phyloP scores from a whole-genome alignment of 371 early-diverging fungal species.

The Conidiobolus incongruus region DNA sequence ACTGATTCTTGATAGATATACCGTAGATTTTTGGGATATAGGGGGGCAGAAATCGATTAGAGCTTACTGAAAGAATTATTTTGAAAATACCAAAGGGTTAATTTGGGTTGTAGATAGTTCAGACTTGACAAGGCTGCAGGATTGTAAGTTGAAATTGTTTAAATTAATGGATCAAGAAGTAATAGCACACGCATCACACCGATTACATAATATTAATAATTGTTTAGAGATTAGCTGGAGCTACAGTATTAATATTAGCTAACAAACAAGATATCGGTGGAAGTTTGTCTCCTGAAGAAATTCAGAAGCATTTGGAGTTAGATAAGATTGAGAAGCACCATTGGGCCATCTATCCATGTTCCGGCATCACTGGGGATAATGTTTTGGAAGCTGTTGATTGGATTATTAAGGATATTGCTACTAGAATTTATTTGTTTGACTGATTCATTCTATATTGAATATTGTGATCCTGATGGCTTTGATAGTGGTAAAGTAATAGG shows the following conservation, averaged over 20 bases:
- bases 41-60: conserved; percentile 96
- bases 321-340: conserved; percentile 64
- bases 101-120: conserved; percentile 97
- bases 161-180: conserved; percentile 71
- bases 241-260: conserved; percentile 78
- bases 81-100: conserved; percentile 95
- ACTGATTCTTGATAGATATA: conserved; percentile 19
- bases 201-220: not conserved
- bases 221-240: conserved; percentile 60
- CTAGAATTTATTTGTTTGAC: conserved; percentile 54
- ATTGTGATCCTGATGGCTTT: no score
- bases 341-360: conserved; percentile 77
- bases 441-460: no score
- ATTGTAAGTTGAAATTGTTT: conserved; percentile 55
- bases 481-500: no score
- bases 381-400: conserved; percentile 79
- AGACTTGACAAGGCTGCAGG: conserved; percentile 58
- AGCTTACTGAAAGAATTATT: conserved; percentile 98
- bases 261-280: conserved; percentile 91
- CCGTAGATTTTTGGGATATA: conserved; percentile 88
- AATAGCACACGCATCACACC: conserved; percentile 1
- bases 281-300: conserved; percentile 44
- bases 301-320: conserved; percentile 47
- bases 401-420: conserved; percentile 76
- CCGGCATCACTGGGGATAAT: conserved; percentile 76